Base-by-base conservation (phyloP, 169 alveolate genomes). In the Plasmodium falciparum region DNA sequence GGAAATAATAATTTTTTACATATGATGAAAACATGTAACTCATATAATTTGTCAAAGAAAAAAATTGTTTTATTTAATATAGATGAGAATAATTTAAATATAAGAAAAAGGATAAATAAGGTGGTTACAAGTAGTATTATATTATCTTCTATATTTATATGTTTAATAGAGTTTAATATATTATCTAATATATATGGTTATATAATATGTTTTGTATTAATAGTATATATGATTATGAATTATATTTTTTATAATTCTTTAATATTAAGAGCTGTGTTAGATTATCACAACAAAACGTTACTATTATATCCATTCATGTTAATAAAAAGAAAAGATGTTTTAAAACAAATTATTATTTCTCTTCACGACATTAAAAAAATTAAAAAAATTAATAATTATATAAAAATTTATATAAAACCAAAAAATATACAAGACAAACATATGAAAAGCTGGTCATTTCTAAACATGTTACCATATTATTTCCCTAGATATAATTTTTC, bases 221-320 rank as follows among this genome's bases (percentile, higher is more conserved):
- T 52, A 26, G 2, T 62, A 5, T 83, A 69, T 69, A 69, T 52
- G n/a, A 69, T 49, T 8, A 20, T 20, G 26, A 59, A 69, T 47
- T 62, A 56, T 9, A 11, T 24, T 13, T 69, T 72, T 43, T 69
- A 26, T 49, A 83, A 58, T 17, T 83, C 91, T 12, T 45, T 83
- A 33, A 69, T 83, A 49, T 83, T 83, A 47, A 67, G 91, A 11
- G 91, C 91, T n/a, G 91, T 83, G 2, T 45, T 83, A 45, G 91
- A 83, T 29, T 56, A 54, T 56, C 49, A 69, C 17, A 83, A 83
- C 52, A 67, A 61, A 24, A 61, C 58, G 17, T 61, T 83, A 33
- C 49, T 83, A 17, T 39, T 83, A 15, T 83, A 83, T 47, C 91
- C 91, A 3, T 83, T 69, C 50, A 83, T 62, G 59, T 5, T 69